Evolutionary conservation across 768 basidiomycete species (phyloP).

Genomic region (Obba rivulosa): DNA sequence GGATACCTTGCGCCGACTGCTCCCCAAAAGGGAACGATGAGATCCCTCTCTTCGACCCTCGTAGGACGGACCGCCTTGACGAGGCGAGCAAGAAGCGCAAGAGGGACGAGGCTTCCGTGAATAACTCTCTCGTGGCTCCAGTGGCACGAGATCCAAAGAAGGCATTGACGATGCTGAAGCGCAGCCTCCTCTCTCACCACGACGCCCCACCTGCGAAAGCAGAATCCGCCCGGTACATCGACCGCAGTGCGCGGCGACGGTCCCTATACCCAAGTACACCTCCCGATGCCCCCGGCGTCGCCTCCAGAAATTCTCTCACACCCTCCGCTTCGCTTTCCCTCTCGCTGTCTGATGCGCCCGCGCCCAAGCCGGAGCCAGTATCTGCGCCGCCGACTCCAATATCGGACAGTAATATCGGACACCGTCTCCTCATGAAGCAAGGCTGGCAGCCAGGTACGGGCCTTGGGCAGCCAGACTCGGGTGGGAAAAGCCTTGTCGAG

Average conservation of each 20-base stretch:
- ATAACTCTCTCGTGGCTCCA: neutral
- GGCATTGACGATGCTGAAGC: conserved; percentile 61
- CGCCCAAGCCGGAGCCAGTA: conserved; percentile 8
- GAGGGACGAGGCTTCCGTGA: conserved; percentile 8
- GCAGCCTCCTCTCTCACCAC: conserved; percentile 54
- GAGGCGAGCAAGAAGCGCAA: conserved; percentile 21
- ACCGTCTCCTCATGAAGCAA: conserved; percentile 62
- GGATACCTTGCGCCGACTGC: conserved; percentile 60
- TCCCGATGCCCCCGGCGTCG: conserved; percentile 21
- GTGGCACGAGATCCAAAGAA: conserved; percentile 49
- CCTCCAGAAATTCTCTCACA: conserved; percentile 3
- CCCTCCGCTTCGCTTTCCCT: conserved; percentile 10
- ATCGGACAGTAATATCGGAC: conserved; percentile 57
- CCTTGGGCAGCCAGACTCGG: conserved; percentile 38
- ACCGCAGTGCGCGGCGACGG: conserved; percentile 69
- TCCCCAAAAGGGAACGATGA: conserved; percentile 44
- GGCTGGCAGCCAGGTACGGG: conserved; percentile 70
- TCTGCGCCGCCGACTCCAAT: conserved; percentile 47
- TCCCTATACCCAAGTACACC: conserved; percentile 48
- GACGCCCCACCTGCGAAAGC: conserved; percentile 1
- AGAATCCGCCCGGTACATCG: conserved; percentile 38
- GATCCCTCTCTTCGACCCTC: conserved; percentile 51
- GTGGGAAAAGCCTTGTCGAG: conserved; percentile 41
- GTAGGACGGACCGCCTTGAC: conserved; percentile 9
- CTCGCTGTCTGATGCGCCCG: conserved; percentile 15